A percentile compares a stretch with the other conserved stretches of the same genome.
phyloP scores from a whole-genome alignment of 2,329 filamentous ascomycete species.

The Byssoonygena ceratinophila region DNA sequence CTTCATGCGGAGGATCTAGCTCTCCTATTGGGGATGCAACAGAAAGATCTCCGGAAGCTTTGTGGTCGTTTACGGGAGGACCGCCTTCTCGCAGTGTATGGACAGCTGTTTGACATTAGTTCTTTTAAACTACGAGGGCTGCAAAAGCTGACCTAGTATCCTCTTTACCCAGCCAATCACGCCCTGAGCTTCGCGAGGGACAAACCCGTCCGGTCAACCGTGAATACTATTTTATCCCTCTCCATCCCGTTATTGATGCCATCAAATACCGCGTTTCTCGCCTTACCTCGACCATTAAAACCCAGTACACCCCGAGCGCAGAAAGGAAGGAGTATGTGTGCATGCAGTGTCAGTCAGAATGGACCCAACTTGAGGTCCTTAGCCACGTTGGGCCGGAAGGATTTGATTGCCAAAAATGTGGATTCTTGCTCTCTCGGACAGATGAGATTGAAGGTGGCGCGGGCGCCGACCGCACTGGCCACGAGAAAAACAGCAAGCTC shows the following conservation, averaged over 20 bases:
- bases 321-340: conserved; percentile 93
- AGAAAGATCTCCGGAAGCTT: conserved; percentile 82
- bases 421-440: conserved; percentile 36
- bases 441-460: conserved; percentile 37
- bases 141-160: conserved; percentile 16
- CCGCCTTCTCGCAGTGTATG: conserved; percentile 70
- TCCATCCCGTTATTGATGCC: conserved; percentile 84
- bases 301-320: conserved; percentile 63
- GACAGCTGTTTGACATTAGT: conserved; percentile 16
- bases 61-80: conserved; percentile 78
- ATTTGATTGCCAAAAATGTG: conserved; percentile 76
- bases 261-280: conserved; percentile 91
- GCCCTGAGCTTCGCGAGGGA: conserved; percentile 67
- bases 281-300: conserved; percentile 79
- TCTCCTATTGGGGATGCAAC: conserved; percentile 76
- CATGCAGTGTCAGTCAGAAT: conserved; percentile 68
- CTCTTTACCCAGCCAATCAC: conserved; percentile 47
- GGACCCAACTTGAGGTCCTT: conserved; percentile 80
- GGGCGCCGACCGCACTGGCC: conserved; percentile 37
- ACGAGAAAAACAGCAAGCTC: conserved; percentile 42
- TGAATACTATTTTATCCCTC: conserved; percentile 96
- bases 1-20: conserved; percentile 81
- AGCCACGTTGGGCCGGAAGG: conserved; percentile 58
- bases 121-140: not conserved
- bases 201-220: conserved; percentile 71